Base-by-base conservation (phyloP, 1,284 basidiomycete species). In the Cutaneotrichosporon dermatis region DNA sequence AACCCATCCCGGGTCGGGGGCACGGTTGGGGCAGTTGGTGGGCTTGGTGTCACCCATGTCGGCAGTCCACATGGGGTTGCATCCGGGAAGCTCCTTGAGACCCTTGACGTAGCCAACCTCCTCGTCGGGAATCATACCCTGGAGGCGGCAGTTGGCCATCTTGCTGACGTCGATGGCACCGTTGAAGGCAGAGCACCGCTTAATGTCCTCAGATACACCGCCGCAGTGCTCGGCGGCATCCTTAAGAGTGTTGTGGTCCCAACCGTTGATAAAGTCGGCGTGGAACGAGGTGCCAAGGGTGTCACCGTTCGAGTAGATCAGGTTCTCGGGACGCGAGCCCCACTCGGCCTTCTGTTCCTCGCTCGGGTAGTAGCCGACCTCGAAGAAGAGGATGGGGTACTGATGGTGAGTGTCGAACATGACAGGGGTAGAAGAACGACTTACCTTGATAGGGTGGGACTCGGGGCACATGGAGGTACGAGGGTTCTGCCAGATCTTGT, bases 231-330 rank as follows among this genome's bases (percentile, higher is more conserved):
- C 67, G 45, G 79, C 68, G 34, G 77, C 76, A 15, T 69, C 49
- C 55, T 76, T 71, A 5, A 78, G 71, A 16, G 76, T 62, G 49
- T 71, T 69, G 45, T 69, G 66, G 8, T 74, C 71, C 78, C 76
- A 77, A 43, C 78, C 77, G 58, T 73, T 74, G 53, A 75, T 46
- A 62, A 79, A 79, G 67, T 78, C 78, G 51, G 68, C 78, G 68
- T 79, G 78, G 57, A 75, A 67, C 55, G 75, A 73, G 57, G 73
- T 71, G 44, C 76, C 78, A 54, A 74, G 76, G 4, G 71, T 71
- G 58, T 79, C 79, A 48, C 79, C 79, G 59, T 77, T 77, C 35
- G 78, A 48, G 49, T 57, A 51, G 53, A 60, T 57, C 25, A 60
- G 45, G 48, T 61, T 58, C 45, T 52, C 25, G 9, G 39, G 33